Conservation (phyloP, 78 protist genomes). For the Dictyostelium brefeldianum region DNA sequence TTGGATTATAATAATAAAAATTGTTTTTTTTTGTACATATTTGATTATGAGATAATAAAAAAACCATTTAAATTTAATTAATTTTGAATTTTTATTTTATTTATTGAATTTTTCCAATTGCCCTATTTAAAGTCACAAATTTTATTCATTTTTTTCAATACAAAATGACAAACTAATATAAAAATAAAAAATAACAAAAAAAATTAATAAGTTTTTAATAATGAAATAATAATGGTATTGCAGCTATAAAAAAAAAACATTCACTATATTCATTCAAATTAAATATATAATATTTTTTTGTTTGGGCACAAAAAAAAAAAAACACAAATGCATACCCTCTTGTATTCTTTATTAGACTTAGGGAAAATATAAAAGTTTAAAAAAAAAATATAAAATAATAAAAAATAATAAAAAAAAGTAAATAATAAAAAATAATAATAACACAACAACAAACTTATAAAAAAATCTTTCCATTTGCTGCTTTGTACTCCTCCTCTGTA, state of each 20-base stretch:
- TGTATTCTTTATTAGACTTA: neutral
- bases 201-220: neutral
- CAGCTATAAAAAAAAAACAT: neutral
- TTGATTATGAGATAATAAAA: neutral
- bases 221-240: neutral
- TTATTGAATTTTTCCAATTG: neutral
- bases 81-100: neutral
- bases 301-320: neutral
- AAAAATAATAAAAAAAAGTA: neutral
- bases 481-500: neutral
- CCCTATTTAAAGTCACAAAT: neutral
- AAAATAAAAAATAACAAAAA: neutral
- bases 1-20: too few species aligned
- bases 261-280: neutral
- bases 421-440: neutral
- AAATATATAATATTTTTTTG: neutral
- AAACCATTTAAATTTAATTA: neutral
- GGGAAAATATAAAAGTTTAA: conserved; percentile 3
- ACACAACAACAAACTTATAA: neutral
- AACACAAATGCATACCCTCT: neutral
- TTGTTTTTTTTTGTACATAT: too few species aligned
- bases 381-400: neutral
- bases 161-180: neutral
- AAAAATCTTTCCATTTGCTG: neutral
- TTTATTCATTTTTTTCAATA: neutral